Evolutionary conservation across 371 early-diverging fungal genomes (phyloP).

Genomic region (Gilbertella persicaria): DNA sequence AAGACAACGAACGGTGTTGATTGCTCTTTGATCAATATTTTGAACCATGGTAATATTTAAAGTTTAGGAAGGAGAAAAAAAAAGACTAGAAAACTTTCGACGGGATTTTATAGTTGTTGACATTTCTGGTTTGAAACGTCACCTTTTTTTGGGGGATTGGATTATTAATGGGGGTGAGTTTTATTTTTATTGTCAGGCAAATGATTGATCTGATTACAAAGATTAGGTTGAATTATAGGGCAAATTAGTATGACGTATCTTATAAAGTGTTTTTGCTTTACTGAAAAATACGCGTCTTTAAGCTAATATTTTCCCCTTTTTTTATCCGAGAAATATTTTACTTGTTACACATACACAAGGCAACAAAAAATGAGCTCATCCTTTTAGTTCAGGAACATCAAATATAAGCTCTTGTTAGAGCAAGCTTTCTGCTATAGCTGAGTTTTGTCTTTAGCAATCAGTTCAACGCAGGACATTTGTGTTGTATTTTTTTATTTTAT

Average conservation of each 20-base stretch:
- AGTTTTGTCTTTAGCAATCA: too few species aligned
- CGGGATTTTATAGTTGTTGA: neutral
- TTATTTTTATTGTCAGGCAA: neutral
- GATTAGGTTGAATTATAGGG: too few species aligned
- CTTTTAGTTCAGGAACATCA: neutral
- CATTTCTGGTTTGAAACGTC: neutral
- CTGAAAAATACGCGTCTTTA: neutral
- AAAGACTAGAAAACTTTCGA: neutral
- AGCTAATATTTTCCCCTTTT: neutral
- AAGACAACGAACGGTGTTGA: constrained; percentile 94
- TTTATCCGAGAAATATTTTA: neutral
- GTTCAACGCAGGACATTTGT: too few species aligned
- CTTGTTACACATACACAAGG: neutral
- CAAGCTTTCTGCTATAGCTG: too few species aligned
- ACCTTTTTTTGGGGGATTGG: neutral
- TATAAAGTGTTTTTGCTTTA: too few species aligned
- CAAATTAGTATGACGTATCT: too few species aligned
- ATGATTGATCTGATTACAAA: too few species aligned
- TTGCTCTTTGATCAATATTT: constrained; percentile 64
- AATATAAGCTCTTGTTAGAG: too few species aligned
- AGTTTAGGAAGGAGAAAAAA: constrained; percentile 2
- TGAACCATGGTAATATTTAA: constrained; percentile 36
- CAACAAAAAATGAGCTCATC: neutral
- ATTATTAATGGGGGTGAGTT: neutral
- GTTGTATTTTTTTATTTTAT: too few species aligned